Conservation (phyloP, 2,329 filamentous ascomycete species). For the Leptographium galeiforme region DNA sequence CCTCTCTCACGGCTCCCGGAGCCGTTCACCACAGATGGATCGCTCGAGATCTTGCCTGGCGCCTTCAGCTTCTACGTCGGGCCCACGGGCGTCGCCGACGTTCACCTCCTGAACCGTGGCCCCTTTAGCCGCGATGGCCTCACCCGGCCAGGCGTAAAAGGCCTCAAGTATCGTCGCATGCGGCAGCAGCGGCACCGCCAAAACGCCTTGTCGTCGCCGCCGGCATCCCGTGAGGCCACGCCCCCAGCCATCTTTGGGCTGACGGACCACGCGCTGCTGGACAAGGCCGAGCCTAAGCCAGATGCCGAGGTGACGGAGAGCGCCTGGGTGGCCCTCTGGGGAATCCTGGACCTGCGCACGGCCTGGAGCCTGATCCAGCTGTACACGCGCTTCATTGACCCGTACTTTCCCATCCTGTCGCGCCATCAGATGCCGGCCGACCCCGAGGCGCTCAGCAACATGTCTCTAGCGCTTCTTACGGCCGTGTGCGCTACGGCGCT, state of each 20-base stretch:
- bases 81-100: slow-evolving; percentile 8
- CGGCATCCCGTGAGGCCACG: background rate
- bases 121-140: background rate
- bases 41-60: slow-evolving; percentile 8
- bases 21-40: background rate
- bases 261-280: slow-evolving; percentile 18
- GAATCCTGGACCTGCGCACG: slow-evolving; percentile 16
- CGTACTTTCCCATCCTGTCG: slow-evolving; percentile 28
- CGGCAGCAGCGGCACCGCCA: slow-evolving; percentile 12
- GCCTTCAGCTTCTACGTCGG: slow-evolving; percentile 12
- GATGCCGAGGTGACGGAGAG: slow-evolving; percentile 12
- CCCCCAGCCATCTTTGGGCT: slow-evolving; percentile 20
- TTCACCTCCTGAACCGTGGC: slow-evolving; percentile 5
- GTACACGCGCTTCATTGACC: slow-evolving; percentile 28
- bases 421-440: slow-evolving; percentile 18
- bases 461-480: slow-evolving; percentile 24
- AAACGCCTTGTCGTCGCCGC: slow-evolving; percentile 6
- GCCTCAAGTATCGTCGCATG: slow-evolving; percentile 13
- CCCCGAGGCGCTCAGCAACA: slow-evolving; percentile 17
- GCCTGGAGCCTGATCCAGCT: slow-evolving; percentile 24
- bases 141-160: slow-evolving; percentile 1
- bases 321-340: slow-evolving; percentile 17
- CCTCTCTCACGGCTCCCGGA: background rate
- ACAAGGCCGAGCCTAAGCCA: slow-evolving; percentile 20
- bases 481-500: slow-evolving; percentile 29